Conservation (phyloP, 352 stramenopile species). For the Pythium inflatum region DNA sequence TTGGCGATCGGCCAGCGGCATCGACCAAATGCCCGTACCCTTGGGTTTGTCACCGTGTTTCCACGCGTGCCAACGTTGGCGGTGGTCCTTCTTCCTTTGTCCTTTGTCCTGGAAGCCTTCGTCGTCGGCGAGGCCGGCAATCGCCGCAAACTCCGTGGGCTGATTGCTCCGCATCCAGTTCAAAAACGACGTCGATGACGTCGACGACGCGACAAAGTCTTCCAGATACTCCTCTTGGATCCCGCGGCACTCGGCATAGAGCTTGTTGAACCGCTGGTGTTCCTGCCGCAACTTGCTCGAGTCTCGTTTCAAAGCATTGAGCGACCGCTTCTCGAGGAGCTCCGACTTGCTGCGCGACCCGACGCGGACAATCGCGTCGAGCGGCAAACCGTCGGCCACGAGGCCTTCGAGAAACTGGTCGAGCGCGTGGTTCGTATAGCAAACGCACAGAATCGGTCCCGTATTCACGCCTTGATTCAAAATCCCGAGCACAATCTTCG, state of each 20-base stretch:
- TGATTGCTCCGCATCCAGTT: slow-evolving; percentile 40
- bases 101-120: slow-evolving; percentile 6
- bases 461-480: slow-evolving; percentile 38
- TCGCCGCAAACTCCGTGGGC: slow-evolving; percentile 23
- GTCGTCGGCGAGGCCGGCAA: slow-evolving; percentile 1
- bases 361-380: slow-evolving; percentile 71
- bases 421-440: slow-evolving; percentile 91
- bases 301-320: slow-evolving; percentile 1
- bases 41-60: neutral
- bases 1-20: slow-evolving; percentile 11
- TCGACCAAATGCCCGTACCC: neutral
- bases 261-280: neutral
- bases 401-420: slow-evolving; percentile 91
- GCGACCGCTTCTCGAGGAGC: slow-evolving; percentile 32
- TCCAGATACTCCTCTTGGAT: slow-evolving; percentile 32
- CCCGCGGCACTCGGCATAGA: slow-evolving; percentile 34
- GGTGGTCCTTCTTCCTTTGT: neutral
- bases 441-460: slow-evolving; percentile 78
- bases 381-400: slow-evolving; percentile 41
- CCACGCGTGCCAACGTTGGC: slow-evolving; percentile 15
- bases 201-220: slow-evolving; percentile 13
- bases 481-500: slow-evolving; percentile 73
- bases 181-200: slow-evolving; percentile 8
- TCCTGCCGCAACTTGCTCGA: slow-evolving; percentile 8
- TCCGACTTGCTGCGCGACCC: slow-evolving; percentile 67